Evolutionary conservation across 305 asterid genomes (phyloP), one percentile per base, ranked within the genome.

Genomic region (Solanum chacoense): DNA sequence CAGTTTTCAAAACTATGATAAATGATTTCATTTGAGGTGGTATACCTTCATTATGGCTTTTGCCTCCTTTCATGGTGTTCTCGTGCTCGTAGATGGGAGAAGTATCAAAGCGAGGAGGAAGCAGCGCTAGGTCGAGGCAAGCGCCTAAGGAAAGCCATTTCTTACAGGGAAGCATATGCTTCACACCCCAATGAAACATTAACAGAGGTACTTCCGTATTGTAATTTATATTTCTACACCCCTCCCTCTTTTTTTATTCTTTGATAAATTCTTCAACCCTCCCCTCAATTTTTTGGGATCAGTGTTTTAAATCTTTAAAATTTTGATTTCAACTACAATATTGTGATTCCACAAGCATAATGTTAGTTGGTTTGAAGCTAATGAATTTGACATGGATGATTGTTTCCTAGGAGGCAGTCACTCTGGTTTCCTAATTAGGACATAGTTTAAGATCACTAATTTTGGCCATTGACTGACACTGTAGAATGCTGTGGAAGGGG

Each of bases 111-210:
- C 65, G 99, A 95, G 93, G 98, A 95, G 94, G 98, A 96, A 92
- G 98, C 98, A 87, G 95, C 96, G 91, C 99, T 98, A 92, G 99
- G 99, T 77, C 97, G 99, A 72, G 99, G 99, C 69, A 96, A 96
- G 92, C 98, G 99, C 91, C 99, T 92, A 89, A 92, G 99, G 88
- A 96, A 96, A 93, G 94, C 98, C 42, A 93, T 98, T 92, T 94
- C 98, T 81, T 98, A 96, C 93, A 91, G 97, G 91, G 99, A 98
- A 93, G 96, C 96, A 80, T 96, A 94, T 91, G 94, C 95, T 42
- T 89, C 93, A 90, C 96, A 93, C 87, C 92, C 92, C 22, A 92
- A 50, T 91, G 99, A 93, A 90, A 88, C 94, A 89, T 89, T 88
- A 72, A 87, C 72, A 78, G 98, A 93, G 95, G 99, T 97, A 96